These are phyloP conservation scores for Zopfochytrium polystomum DNA, from an alignment of 371 early-diverging fungal species.

Conservation along the genomic window DNA sequence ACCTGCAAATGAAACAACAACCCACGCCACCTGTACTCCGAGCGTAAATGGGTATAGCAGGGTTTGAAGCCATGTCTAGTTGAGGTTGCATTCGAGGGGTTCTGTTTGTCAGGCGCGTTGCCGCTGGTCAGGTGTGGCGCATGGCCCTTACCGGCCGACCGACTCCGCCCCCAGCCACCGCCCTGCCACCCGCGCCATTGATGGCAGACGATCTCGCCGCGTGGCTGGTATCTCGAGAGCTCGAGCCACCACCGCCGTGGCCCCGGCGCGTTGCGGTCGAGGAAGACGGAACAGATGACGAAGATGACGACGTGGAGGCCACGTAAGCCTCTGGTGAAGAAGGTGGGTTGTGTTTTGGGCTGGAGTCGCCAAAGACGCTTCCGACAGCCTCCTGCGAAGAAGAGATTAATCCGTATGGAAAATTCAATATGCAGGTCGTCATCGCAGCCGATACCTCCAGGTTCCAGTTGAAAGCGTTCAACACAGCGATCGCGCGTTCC, in stretches of 20 bases:
- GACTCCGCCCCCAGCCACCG: conserved; percentile 4
- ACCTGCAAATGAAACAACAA: conserved; percentile 62
- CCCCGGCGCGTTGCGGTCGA: not conserved
- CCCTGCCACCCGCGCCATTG: conserved; percentile 1
- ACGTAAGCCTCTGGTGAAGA: not conserved
- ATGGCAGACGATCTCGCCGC: conserved; percentile 4
- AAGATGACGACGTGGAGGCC: not conserved
- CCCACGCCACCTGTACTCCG: conserved; percentile 62
- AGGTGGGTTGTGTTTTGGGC: not conserved
- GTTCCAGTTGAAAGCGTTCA: conserved; percentile 35
- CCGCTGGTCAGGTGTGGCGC: not conserved
- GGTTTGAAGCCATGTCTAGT: conserved; percentile 29
- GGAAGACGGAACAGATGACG: not conserved
- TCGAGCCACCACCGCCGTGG: too few species aligned
- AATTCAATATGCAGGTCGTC: not conserved
- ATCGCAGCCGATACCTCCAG: conserved; percentile 29
- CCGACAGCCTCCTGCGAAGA: conserved; percentile 6
- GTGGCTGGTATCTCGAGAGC: not conserved
- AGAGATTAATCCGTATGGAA: not conserved
- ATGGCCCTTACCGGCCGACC: not conserved
- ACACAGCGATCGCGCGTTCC: conserved; percentile 25
- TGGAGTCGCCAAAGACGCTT: conserved; percentile 14
- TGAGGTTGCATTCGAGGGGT: not conserved
- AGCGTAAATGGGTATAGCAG: conserved; percentile 66
- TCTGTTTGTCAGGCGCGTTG: too few species aligned